phyloP scores from a whole-genome alignment of 257 asterid genomes.

The Echites panduratus region DNA sequence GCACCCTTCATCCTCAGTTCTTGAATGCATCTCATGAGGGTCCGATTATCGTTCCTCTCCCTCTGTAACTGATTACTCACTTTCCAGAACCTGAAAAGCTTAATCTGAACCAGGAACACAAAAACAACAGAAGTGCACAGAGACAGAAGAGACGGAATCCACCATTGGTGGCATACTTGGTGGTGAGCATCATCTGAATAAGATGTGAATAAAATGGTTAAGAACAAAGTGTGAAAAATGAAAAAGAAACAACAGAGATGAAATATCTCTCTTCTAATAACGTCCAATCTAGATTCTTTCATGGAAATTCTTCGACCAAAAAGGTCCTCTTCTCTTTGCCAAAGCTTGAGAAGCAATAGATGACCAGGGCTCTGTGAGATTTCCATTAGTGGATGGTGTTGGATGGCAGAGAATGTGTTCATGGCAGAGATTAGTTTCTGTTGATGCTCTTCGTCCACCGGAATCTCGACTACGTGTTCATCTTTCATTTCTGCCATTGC shows the following conservation, averaged over 20 bases:
- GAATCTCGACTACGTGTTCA: constrained; percentile 69
- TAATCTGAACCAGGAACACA: constrained; percentile 52
- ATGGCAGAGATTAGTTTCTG: constrained; percentile 31
- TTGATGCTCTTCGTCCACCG: constrained; percentile 62
- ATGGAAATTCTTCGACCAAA: constrained; percentile 44
- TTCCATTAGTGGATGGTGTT: constrained; percentile 78
- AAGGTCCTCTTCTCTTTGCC: constrained; percentile 80
- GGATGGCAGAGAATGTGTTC: constrained; percentile 33
- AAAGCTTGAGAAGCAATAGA: constrained; percentile 84
- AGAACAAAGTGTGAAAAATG: constrained; percentile 63
- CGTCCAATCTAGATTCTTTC: constrained; percentile 60
- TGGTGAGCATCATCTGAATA: constrained; percentile 16
- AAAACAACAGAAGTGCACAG: constrained; percentile 39
- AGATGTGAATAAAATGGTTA: constrained; percentile 60
- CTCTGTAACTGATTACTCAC: constrained; percentile 59
- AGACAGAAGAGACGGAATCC: constrained; percentile 64
- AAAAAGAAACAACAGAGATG: constrained; percentile 69
- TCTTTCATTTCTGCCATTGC: constrained; percentile 59
- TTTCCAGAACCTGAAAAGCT: constrained; percentile 77
- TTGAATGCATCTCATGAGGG: constrained; percentile 62
- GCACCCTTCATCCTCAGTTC: constrained; percentile 95
- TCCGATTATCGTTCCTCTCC: constrained; percentile 64
- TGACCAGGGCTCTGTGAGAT: constrained; percentile 92
- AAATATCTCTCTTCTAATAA: constrained; percentile 57
- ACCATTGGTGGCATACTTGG: constrained; percentile 49